These are phyloP conservation scores for Ophiostoma montium DNA, from an alignment of 2,329 filamentous ascomycete species.

Conservation along the genomic window DNA sequence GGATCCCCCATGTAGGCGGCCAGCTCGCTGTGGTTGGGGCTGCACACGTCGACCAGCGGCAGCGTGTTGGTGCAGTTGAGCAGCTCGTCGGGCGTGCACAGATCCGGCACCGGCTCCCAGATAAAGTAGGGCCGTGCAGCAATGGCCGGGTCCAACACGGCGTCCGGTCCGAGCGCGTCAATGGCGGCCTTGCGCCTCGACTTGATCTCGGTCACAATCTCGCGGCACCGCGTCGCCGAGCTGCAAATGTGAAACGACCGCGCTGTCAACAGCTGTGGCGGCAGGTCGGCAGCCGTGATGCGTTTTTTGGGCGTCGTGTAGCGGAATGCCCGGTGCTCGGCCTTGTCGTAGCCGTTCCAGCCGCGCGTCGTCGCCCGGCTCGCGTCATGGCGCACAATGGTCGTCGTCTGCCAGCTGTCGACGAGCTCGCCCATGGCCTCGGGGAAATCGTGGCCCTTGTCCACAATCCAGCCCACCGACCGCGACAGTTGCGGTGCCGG, in stretches of 20 bases:
- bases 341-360: slow-evolving; percentile 74
- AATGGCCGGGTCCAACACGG: not conserved
- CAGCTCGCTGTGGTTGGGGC: slow-evolving; percentile 83
- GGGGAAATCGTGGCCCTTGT: slow-evolving; percentile 81
- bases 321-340: slow-evolving; percentile 53
- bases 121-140: slow-evolving; percentile 54
- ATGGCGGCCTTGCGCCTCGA: slow-evolving; percentile 26
- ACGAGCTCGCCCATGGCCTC: slow-evolving; percentile 47
- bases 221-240: slow-evolving; percentile 60
- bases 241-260: slow-evolving; percentile 82
- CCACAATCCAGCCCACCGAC: slow-evolving; percentile 78
- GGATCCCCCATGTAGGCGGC: slow-evolving; percentile 63
- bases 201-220: slow-evolving; percentile 59
- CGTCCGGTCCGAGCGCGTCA: slow-evolving; percentile 11
- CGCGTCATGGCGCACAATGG: slow-evolving; percentile 50
- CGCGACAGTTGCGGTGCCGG: slow-evolving; percentile 50
- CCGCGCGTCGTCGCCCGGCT: slow-evolving; percentile 69
- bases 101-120: slow-evolving; percentile 91
- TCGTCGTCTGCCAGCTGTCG: slow-evolving; percentile 61
- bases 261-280: slow-evolving; percentile 49
- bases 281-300: slow-evolving; percentile 59
- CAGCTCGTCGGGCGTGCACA: slow-evolving; percentile 58
- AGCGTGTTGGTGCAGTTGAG: slow-evolving; percentile 50
- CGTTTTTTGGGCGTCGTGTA: slow-evolving; percentile 81
- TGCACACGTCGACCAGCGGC: slow-evolving; percentile 47